phyloP scores from a whole-genome alignment of 192 early-diverging fungal genomes.

The Linnemannia exigua region DNA sequence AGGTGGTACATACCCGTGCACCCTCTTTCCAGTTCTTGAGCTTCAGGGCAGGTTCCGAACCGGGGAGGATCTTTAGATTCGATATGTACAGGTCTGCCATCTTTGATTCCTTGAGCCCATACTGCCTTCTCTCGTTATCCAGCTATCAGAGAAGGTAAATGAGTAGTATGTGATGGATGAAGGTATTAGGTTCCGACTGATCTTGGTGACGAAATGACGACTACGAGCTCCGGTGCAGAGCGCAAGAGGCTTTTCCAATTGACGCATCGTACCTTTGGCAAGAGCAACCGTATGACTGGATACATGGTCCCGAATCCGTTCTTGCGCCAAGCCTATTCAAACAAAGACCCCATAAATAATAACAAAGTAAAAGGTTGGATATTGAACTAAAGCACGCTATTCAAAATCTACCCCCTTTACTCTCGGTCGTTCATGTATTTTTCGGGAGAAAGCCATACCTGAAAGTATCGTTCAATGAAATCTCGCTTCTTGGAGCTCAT shows the following conservation, averaged over 20 bases:
- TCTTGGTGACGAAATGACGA: not conserved
- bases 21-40: conserved; percentile 73
- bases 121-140: conserved; percentile 69
- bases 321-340: conserved; percentile 39
- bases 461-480: conserved; percentile 22
- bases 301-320: conserved; percentile 47
- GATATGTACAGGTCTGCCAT: conserved; percentile 76
- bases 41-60: conserved; percentile 71
- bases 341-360: not conserved
- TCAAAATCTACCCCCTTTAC: no score
- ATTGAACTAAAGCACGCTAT: not conserved
- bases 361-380: no score
- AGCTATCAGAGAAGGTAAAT: conserved; percentile 33
- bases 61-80: conserved; percentile 67
- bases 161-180: not conserved
- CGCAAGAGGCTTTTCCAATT: not conserved
- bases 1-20: conserved; percentile 28
- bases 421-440: no score
- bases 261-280: conserved; percentile 39
- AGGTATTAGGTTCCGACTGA: not conserved
- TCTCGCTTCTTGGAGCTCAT: conserved; percentile 24
- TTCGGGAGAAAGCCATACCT: conserved; percentile 17
- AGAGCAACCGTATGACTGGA: conserved; percentile 54
- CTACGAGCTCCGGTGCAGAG: not conserved
- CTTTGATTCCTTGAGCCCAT: conserved; percentile 77